Percentiles rank a stretch among this genome's conserved stretches.
Evolutionary conservation across 768 basidiomycete species (phyloP).

Genomic region (Dictyophora rubrovolvata): DNA sequence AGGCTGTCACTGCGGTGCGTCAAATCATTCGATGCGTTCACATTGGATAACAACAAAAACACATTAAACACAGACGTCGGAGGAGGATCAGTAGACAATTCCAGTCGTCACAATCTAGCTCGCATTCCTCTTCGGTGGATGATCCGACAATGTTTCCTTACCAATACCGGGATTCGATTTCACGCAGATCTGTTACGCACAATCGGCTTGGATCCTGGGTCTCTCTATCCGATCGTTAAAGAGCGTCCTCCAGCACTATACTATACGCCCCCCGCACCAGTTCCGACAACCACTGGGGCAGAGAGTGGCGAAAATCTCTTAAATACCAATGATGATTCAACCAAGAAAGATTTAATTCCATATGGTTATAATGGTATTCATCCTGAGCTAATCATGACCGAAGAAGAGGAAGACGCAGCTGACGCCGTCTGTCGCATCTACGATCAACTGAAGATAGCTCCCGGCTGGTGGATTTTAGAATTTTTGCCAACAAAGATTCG

Average conservation of each 20-base stretch:
- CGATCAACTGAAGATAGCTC: constrained; percentile 44
- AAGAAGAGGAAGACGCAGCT: constrained; percentile 54
- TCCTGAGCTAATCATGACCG: constrained; percentile 22
- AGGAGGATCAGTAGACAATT: constrained; percentile 56
- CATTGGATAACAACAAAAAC: background rate
- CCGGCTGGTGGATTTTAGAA: constrained; percentile 62
- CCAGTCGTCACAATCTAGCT: constrained; percentile 46
- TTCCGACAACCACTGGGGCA: background rate
- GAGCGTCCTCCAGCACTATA: constrained; percentile 14
- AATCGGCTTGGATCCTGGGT: constrained; percentile 22
- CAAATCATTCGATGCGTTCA: background rate
- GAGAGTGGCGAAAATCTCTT: background rate
- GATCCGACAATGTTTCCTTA: constrained; percentile 40
- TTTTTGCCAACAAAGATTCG: constrained; percentile 28
- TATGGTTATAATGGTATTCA: constrained; percentile 15
- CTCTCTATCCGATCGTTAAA: constrained; percentile 19
- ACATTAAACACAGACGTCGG: constrained; percentile 48
- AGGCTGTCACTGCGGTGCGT: constrained; percentile 60
- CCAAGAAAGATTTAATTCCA: background rate
- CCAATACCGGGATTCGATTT: constrained; percentile 34
- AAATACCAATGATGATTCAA: background rate
- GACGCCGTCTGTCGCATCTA: constrained; percentile 45
- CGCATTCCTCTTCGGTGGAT: constrained; percentile 60
- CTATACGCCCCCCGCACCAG: background rate
- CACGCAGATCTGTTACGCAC: constrained; percentile 20